Percentiles rank a stretch among this genome's conserved stretches.
These are phyloP conservation scores for Chrysanthemum seticuspe DNA, from an alignment of 129 eudicot genomes.

Conservation along the genomic window DNA sequence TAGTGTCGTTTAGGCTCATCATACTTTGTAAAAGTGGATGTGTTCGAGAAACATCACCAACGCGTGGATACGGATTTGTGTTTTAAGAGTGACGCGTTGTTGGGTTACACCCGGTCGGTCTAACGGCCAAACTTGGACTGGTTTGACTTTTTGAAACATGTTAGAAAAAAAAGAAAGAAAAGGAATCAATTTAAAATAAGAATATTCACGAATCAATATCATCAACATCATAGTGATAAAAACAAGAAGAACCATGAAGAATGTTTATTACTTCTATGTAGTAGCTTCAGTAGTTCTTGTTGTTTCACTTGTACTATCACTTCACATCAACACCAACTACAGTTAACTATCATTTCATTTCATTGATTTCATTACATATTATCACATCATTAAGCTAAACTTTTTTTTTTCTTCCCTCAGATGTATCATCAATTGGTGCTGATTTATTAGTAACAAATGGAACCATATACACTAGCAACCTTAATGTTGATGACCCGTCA, in stretches of 20 bases:
- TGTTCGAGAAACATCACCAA: too few relatives aligned
- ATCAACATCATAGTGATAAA: neutral
- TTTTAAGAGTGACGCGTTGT: too few relatives aligned
- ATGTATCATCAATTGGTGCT: slow-evolving; percentile 37
- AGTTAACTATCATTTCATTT: slow-evolving; percentile 11
- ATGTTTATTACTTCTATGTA: neutral
- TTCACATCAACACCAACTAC: slow-evolving; percentile 27
- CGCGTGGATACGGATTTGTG: too few relatives aligned
- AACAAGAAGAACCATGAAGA: neutral
- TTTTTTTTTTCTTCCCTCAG: slow-evolving; percentile 19
- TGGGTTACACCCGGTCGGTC: too few relatives aligned
- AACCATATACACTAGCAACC: slow-evolving; percentile 59
- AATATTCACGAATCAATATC: too few relatives aligned
- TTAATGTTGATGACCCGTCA: slow-evolving; percentile 33
- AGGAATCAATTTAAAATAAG: too few relatives aligned
- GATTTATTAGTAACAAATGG: slow-evolving; percentile 73
- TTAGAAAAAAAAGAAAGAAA: too few relatives aligned
- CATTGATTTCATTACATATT: neutral
- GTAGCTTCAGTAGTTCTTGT: slow-evolving; percentile 38
- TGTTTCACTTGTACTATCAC: slow-evolving; percentile 38
- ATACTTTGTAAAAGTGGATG: too few relatives aligned
- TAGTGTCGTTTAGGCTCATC: too few relatives aligned
- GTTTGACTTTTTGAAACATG: too few relatives aligned
- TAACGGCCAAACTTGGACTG: too few relatives aligned
- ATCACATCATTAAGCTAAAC: neutral